Evolutionary conservation across 257 asterid genomes (phyloP).

Genomic region (Eustoma russellianum): DNA sequence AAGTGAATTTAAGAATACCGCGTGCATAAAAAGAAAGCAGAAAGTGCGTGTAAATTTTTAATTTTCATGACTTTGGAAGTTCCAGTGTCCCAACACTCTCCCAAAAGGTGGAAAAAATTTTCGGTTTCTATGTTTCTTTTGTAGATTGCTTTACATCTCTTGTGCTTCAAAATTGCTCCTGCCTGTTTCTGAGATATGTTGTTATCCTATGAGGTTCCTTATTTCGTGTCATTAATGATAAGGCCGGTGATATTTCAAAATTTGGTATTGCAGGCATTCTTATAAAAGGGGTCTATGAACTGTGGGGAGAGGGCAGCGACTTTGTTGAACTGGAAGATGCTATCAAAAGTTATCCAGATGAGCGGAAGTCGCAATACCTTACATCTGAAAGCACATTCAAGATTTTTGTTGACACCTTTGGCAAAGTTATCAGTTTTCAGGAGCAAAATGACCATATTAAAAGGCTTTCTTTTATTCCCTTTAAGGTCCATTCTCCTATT

Average conservation of each 20-base stretch:
- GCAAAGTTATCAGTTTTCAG: constrained; percentile 59
- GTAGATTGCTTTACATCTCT: background rate
- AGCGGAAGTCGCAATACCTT: constrained; percentile 57
- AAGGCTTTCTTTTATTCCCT: constrained; percentile 60
- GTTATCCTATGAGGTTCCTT: background rate
- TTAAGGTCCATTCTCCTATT: constrained; percentile 42
- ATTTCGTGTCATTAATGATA: background rate
- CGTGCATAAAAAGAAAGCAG: too few species aligned
- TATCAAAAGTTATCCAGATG: constrained; percentile 58
- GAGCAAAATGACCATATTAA: constrained; percentile 71
- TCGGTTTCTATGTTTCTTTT: background rate
- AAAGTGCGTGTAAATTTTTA: too few species aligned
- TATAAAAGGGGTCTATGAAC: constrained; percentile 86
- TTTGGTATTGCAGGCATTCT: constrained; percentile 63
- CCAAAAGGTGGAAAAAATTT: too few species aligned
- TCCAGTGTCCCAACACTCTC: too few species aligned
- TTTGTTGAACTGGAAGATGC: constrained; percentile 82
- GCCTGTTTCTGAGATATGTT: too few species aligned
- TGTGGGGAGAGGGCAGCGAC: constrained; percentile 87
- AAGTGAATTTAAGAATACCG: too few species aligned
- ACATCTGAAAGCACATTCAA: constrained; percentile 63
- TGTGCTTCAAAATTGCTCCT: too few species aligned
- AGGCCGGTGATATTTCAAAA: background rate
- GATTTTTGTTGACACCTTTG: constrained; percentile 73
- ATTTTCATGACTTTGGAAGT: too few species aligned